Conservation (phyloP, 257 asterid species). For the Plectranthus barbatus region DNA sequence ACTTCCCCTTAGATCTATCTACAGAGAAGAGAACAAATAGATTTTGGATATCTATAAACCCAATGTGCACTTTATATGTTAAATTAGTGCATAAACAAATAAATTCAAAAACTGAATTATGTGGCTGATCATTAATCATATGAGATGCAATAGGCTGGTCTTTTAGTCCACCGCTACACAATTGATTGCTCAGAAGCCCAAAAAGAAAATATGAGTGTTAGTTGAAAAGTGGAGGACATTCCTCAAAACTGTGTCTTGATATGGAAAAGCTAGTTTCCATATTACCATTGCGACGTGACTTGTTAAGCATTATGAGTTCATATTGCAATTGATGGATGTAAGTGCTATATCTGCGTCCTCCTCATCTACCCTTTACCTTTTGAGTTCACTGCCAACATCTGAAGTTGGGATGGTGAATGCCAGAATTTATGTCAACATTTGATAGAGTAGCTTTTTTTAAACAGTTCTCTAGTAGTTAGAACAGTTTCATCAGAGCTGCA, state of each 20-base stretch:
- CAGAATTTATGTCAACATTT: not conserved
- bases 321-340: not conserved
- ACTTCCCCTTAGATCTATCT: conserved; percentile 5
- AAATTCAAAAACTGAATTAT: not conserved
- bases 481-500: not conserved
- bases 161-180: not conserved
- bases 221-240: not conserved
- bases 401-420: not conserved
- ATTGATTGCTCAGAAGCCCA: not conserved
- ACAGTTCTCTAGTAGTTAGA: too few relatives aligned
- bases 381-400: not conserved
- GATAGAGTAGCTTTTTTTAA: too few relatives aligned
- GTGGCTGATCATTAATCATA: not conserved
- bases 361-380: not conserved
- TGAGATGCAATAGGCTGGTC: not conserved
- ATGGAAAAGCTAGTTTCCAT: not conserved
- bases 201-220: not conserved
- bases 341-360: not conserved
- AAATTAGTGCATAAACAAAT: not conserved
- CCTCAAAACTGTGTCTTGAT: not conserved
- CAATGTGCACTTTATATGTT: not conserved
- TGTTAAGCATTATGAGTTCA: not conserved
- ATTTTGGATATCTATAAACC: not conserved
- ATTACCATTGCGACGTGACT: not conserved
- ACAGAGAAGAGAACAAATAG: not conserved